Conservation (phyloP, 2,329 filamentous ascomycete species). For the Botrytis porri region DNA sequence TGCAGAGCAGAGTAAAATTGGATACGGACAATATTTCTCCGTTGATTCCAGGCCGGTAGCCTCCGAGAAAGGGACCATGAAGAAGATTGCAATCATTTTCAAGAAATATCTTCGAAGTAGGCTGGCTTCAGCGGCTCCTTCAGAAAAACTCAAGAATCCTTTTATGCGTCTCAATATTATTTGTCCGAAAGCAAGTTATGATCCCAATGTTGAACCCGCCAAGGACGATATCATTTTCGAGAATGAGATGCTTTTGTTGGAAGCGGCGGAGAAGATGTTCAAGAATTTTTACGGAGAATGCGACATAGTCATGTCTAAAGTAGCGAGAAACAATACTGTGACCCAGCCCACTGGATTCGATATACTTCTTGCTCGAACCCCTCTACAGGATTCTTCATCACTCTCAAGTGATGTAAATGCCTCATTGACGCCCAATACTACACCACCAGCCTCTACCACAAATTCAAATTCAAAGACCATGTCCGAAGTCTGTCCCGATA, state of each 20-base stretch:
- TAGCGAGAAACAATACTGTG: neutral
- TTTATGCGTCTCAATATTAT: slow-evolving; percentile 64
- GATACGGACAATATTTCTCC: slow-evolving; percentile 60
- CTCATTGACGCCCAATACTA: neutral
- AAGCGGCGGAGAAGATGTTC: slow-evolving; percentile 35
- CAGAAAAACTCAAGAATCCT: slow-evolving; percentile 44
- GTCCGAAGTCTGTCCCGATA: neutral
- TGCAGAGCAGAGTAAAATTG: slow-evolving; percentile 45
- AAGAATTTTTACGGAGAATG: slow-evolving; percentile 33
- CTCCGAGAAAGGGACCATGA: slow-evolving; percentile 52
- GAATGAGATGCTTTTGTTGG: slow-evolving; percentile 48
- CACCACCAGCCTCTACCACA: neutral
- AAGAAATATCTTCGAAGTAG: slow-evolving; percentile 47
- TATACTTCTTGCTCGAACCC: slow-evolving; percentile 30
- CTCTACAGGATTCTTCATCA: slow-evolving; percentile 1
- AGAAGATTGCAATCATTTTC: slow-evolving; percentile 55
- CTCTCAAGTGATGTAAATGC: neutral
- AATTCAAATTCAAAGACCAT: neutral
- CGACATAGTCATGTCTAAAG: neutral
- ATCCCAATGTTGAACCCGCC: slow-evolving; percentile 67
- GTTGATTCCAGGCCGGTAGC: slow-evolving; percentile 66
- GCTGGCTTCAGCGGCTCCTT: slow-evolving; percentile 26
- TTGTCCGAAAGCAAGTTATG: slow-evolving; percentile 63
- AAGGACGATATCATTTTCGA: slow-evolving; percentile 72
- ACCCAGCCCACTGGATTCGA: slow-evolving; percentile 28